phyloP scores from a whole-genome alignment of 345 rosid genomes.

The Raphanus sativus region DNA sequence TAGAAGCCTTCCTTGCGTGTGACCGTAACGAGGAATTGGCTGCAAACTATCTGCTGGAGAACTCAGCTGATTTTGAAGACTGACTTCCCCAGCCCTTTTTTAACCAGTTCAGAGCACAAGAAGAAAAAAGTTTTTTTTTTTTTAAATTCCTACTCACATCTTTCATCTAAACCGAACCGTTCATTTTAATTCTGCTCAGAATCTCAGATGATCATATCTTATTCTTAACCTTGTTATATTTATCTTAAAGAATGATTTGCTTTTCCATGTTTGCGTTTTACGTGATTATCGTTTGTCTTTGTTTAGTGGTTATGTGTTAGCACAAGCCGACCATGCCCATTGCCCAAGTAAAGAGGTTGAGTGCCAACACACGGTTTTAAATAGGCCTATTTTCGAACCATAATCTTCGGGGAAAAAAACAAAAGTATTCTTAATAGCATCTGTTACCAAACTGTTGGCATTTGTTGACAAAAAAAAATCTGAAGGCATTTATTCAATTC shows the following conservation, averaged over 20 bases:
- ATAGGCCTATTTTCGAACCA: too few relatives aligned
- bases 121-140: neutral
- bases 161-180: neutral
- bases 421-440: too few relatives aligned
- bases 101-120: conserved; percentile 15
- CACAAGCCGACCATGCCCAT: too few relatives aligned
- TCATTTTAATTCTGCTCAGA: neutral
- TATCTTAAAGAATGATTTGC: neutral
- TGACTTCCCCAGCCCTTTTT: conserved; percentile 35
- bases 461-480: too few relatives aligned
- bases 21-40: conserved; percentile 96
- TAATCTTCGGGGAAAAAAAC: too few relatives aligned
- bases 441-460: too few relatives aligned
- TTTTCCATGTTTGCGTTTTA: too few relatives aligned
- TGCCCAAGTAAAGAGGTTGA: too few relatives aligned
- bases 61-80: conserved; percentile 89
- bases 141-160: neutral
- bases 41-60: conserved; percentile 87
- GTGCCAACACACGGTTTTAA: too few relatives aligned
- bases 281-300: too few relatives aligned
- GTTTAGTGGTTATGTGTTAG: too few relatives aligned
- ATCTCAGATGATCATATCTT: conserved; percentile 1
- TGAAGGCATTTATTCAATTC: too few relatives aligned
- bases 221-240: conserved; percentile 5
- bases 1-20: conserved; percentile 96